Evolutionary conservation across 2,329 filamentous ascomycete genomes (phyloP), one percentile per base, ranked within the genome.

Genomic region (Xylariaceae sp.): DNA sequence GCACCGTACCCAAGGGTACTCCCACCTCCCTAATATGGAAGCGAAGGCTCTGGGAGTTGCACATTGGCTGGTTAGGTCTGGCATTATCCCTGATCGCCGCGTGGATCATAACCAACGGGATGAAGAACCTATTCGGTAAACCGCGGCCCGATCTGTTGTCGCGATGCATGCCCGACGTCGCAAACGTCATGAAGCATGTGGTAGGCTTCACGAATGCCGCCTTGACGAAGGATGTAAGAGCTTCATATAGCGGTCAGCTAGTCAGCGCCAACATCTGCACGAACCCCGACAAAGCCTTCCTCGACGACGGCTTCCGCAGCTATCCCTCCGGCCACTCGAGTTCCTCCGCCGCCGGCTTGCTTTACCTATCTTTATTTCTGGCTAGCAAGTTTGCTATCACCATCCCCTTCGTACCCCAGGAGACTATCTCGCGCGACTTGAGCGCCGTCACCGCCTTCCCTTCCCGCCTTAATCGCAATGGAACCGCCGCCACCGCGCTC

Each of bases 11-110:
- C 12, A 76, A 76, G 42, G 77, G 79, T 26, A 85, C 86, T 0
- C 83, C 88, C 1, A 79, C 78, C 60, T 71, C 78, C 3, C 72
- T 89, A 51, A 76, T 91, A 44, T 91, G 89, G 85, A 83, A 81
- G 67, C 81, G 89, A 61, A 96, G 94, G 73, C 70, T 96, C 1
- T 96, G 92, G 91, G 91, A 96, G 70, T 84, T 89, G 69, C 90
- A 96, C 68, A 84, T 84, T 2, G 91, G 89, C 55, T 89, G 87
- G 83, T 83, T 96, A 65, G 91, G 91, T 0, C 78, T 96, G 2
- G 88, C 78, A 0, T 76, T 96, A 19, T 83, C 88, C 2, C 75
- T 90, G 7, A 83, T 85, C 2, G 77, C 82, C 2, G 80, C 87
- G 3, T 95, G 88, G 75, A 84, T 94, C 71, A 84, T 95, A 64